Evolutionary conservation across 768 basidiomycete genomes (phyloP).

Genomic region (Dacryopinax spathularia): DNA sequence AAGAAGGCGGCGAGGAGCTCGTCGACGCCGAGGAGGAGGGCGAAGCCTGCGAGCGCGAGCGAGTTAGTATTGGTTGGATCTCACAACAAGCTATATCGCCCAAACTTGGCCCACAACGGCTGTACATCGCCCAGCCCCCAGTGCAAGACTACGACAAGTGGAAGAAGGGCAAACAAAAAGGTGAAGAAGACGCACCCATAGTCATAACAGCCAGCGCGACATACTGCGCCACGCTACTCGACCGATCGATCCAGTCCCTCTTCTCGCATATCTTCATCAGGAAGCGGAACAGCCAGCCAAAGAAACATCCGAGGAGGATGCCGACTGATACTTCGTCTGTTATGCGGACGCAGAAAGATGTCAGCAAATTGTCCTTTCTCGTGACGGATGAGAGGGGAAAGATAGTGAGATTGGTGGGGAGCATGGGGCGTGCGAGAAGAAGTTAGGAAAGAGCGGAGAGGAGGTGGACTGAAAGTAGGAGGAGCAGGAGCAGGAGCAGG

Average conservation of each 20-base stretch:
- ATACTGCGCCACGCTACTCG: slow-evolving; percentile 90
- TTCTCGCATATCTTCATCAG: slow-evolving; percentile 87
- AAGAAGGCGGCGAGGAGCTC: slow-evolving; percentile 89
- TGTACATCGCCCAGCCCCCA: too few species aligned
- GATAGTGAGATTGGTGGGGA: too few species aligned
- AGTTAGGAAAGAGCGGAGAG: too few species aligned
- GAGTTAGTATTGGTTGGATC: too few species aligned
- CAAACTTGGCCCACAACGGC: too few species aligned
- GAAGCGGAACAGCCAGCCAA: slow-evolving; percentile 71
- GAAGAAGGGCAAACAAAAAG: background rate
- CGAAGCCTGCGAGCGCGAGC: slow-evolving; percentile 30
- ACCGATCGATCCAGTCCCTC: slow-evolving; percentile 76
- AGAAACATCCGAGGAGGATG: slow-evolving; percentile 25
- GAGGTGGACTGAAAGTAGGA: too few species aligned
- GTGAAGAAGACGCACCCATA: slow-evolving; percentile 36
- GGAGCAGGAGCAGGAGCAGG: background rate
- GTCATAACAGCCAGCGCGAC: slow-evolving; percentile 69
- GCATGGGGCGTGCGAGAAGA: too few species aligned
- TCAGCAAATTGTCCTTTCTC: too few species aligned
- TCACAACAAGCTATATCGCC: too few species aligned
- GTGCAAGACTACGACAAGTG: too few species aligned
- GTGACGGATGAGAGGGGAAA: too few species aligned
- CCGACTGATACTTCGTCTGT: slow-evolving; percentile 69
- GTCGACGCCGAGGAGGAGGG: slow-evolving; percentile 75
- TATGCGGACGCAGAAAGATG: background rate